These are phyloP conservation scores for Grigorovia jiainica DNA, from an alignment of 805 yeast genomes.

Conservation along the genomic window DNA sequence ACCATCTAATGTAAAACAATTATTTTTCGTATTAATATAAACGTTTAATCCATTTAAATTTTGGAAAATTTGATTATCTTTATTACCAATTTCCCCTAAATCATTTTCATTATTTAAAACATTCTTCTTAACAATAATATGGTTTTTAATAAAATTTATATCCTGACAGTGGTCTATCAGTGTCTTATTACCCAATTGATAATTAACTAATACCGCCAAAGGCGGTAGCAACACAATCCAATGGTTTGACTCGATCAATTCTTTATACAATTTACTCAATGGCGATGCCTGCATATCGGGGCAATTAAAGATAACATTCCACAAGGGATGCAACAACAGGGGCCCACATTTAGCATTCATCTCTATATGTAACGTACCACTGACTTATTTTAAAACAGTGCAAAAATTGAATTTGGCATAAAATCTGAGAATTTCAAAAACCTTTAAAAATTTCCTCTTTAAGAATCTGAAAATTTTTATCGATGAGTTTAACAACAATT, in stretches of 20 bases:
- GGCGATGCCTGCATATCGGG: conserved; percentile 42
- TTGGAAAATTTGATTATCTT: not conserved
- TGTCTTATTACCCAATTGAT: conserved; percentile 33
- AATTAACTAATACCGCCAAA: conserved; percentile 35
- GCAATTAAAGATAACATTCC: conserved; percentile 59
- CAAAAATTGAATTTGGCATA: too few species aligned
- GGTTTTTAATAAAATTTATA: conserved; percentile 16
- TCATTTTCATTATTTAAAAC: not conserved
- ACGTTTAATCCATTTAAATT: not conserved
- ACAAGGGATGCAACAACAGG: conserved; percentile 48
- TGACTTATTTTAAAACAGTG: too few species aligned
- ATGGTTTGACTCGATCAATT: conserved; percentile 38
- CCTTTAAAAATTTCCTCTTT: not conserved
- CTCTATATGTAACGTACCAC: too few species aligned
- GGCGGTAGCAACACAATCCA: conserved; percentile 60
- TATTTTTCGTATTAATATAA: not conserved
- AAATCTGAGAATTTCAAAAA: too few species aligned
- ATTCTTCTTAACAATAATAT: conserved; percentile 33
- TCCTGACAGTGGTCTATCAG: conserved; percentile 40
- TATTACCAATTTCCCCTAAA: too few species aligned
- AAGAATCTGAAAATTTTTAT: not conserved
- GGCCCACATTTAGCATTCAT: conserved; percentile 27
- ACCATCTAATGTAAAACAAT: not conserved
- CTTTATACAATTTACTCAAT: conserved; percentile 37
- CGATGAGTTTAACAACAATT: not conserved